Evolutionary conservation across 495 filamentous ascomycete species (phyloP), one percentile per base, ranked within the genome.

Genomic region (Xylaria scruposa): DNA sequence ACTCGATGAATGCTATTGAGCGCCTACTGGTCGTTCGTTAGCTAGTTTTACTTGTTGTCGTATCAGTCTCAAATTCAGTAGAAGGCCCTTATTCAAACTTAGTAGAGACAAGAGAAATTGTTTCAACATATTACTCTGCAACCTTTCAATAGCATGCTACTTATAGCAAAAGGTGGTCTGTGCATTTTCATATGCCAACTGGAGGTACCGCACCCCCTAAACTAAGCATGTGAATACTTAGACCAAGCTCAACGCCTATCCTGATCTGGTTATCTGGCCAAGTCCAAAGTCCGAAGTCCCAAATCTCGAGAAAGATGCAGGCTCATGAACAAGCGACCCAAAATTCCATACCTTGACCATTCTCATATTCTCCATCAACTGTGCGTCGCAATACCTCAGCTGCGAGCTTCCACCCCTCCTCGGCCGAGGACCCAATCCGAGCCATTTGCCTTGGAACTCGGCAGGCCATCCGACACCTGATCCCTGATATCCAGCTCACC

Each of bases 261-360:
- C 54, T 9, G 19, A 47, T 61, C 42, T 49, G 67, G 53, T 47
- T 71, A 71, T 71, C 61, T 71, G 70, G 70, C 70, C 70, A 71
- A 67, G 70, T 49, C 46, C 46, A 17, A 49, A n/a, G 46, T 49
- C 46, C 17, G 4, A 19, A 47, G 44, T 47, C 44, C 70, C 70
- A 66, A 67, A 62, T 71, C 53, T 38, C 58, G n/a, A 36, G 44
- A 65, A 51, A 29, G 46, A 54, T 44, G 54, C 26, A 70, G 31
- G 29, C 6, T 67, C 65, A 42, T 33, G 44, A 56, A 9, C 9
- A 42, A 42, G 65, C 21, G 65, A 67, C 36, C n/a, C 21, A 36
- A 44, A 13, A 44, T 17, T 44, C 9, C 29, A 8, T 61, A 70
- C 29, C 67, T 67, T 56, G 21, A n/a, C 19, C 33, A 51, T 70